A percentile compares a stretch with the other conserved stretches of the same genome.
phyloP scores from a whole-genome alignment of 1,139 yeast genomes.

The Debaryomycetaceae sp. region DNA sequence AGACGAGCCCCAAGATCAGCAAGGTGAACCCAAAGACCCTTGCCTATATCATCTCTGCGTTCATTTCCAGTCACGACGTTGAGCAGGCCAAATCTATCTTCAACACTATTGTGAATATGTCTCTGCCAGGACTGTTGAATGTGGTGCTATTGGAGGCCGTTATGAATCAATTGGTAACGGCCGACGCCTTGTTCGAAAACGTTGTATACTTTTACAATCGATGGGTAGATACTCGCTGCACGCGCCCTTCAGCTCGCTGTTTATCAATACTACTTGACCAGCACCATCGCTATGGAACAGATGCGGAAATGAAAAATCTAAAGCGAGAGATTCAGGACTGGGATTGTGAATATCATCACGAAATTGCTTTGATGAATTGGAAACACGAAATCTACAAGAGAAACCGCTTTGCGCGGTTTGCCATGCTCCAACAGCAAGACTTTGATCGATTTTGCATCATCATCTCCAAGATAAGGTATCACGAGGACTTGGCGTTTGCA shows the following conservation, averaged over 20 bases:
- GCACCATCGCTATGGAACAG: constrained; percentile 19
- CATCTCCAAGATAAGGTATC: constrained; percentile 5
- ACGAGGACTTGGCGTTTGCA: constrained; percentile 9
- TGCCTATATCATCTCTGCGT: constrained; percentile 20
- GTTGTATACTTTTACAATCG: constrained; percentile 12
- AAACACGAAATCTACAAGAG: constrained; percentile 18
- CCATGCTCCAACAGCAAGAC: constrained; percentile 16
- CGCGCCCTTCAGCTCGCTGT: constrained; percentile 17
- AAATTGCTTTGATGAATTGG: constrained; percentile 14
- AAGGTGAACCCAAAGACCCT: constrained; percentile 8
- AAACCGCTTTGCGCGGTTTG: constrained; percentile 15
- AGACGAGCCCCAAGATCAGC: constrained; percentile 10
- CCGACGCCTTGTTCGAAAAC: constrained; percentile 24
- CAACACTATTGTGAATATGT: constrained; percentile 11
- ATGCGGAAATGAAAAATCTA: constrained; percentile 15
- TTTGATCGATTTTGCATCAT: constrained; percentile 12
- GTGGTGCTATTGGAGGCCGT: constrained; percentile 18
- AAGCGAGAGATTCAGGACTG: constrained; percentile 12
- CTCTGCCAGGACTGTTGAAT: constrained; percentile 9
- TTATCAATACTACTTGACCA: constrained; percentile 19
- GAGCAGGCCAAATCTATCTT: constrained; percentile 16
- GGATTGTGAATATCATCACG: constrained; percentile 13
- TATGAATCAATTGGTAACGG: constrained; percentile 14
- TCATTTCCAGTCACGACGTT: constrained; percentile 23
- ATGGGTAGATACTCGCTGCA: constrained; percentile 19